Evolutionary conservation across 768 basidiomycete species (phyloP).

Genomic region (Lentinula aciculospora): DNA sequence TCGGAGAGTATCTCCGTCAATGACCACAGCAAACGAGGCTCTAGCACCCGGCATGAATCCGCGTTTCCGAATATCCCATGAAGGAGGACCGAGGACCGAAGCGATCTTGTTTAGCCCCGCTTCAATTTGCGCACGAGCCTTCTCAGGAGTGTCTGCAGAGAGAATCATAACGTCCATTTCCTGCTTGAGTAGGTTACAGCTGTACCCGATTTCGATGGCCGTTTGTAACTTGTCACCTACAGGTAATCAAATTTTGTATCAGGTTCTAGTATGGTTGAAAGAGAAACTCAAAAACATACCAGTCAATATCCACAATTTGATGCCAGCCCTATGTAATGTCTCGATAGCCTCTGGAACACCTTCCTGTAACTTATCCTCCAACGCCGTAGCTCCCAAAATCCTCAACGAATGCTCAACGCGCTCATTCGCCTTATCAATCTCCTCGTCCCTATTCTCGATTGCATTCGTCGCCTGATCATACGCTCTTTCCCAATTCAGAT

Average conservation of each 20-base stretch:
- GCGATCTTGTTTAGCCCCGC: conserved; percentile 93
- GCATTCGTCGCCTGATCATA: conserved; percentile 83
- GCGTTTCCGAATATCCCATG: conserved; percentile 51
- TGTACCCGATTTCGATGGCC: conserved; percentile 96
- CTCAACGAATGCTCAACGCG: conserved; percentile 73
- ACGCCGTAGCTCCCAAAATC: conserved; percentile 92
- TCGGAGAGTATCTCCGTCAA: conserved; percentile 89
- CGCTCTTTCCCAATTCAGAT: conserved; percentile 66
- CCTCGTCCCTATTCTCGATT: conserved; percentile 79
- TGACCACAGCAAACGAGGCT: conserved; percentile 88
- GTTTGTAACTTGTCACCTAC: conserved; percentile 95
- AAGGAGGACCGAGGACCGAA: conserved; percentile 74
- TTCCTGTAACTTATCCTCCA: conserved; percentile 96
- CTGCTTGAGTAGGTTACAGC: conserved; percentile 89
- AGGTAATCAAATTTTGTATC: no score
- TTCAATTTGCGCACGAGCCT: conserved; percentile 82
- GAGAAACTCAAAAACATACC: conserved; percentile 35
- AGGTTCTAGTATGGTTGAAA: no score
- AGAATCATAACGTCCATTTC: conserved; percentile 98
- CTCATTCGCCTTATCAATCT: conserved; percentile 84
- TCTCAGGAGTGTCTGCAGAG: conserved; percentile 73
- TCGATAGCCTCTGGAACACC: conserved; percentile 97
- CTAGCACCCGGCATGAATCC: conserved; percentile 63
- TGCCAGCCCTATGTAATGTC: conserved; percentile 84
- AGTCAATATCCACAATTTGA: conserved; percentile 97